Base-by-base conservation (phyloP, 2,329 filamentous ascomycete species). In the Juglanconis sp. region DNA sequence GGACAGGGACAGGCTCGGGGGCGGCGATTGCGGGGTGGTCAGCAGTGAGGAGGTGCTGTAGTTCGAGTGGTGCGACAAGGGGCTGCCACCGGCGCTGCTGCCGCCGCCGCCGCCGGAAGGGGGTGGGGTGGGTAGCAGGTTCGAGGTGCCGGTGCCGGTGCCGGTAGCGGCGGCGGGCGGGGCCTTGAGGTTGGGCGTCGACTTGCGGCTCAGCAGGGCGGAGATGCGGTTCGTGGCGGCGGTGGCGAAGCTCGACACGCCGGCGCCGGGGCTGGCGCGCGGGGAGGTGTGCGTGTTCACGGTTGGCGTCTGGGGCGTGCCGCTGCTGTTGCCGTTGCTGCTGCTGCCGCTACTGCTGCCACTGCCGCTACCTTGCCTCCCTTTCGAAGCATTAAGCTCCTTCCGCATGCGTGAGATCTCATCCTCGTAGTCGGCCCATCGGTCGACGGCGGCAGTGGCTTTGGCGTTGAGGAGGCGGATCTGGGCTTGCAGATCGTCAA, bases 341-440 rank as follows among this genome's bases (percentile, higher is more conserved):
- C 17, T 24, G 17, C 17, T 24, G 17, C 17, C 17, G 17, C 17
- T 24, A 24, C 17, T 24, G 17, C 17, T 24, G 17, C 17, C 17
- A 24, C 17, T 24, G 17, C 17, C 17, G 17, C 17, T 24, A 24
- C 17, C 17, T 24, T 24, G 17, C 17, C 17, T 24, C 17, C 2
- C 17, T 24, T 24, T 24, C 17, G 17, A 24, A 66, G 65, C 66
- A 67, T 54, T 65, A 70, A 68, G 74, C 76, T 65, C 59, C 47
- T 36, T 11, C 5, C 84, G 84, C 57, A 92, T 78, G 49, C 74
- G 78, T 49, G 84, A 79, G 46, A 92, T 81, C 71, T 92, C 88
- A 73, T 92, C 89, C 75, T 94, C 90, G 79, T 92, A 92, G 76
- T 92, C 88, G 69, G 90, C 88, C 82, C 83, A 87, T 70, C 81